phyloP scores from a whole-genome alignment of 2,329 filamentous ascomycete species.

The Sporothrix euskadiensis region DNA sequence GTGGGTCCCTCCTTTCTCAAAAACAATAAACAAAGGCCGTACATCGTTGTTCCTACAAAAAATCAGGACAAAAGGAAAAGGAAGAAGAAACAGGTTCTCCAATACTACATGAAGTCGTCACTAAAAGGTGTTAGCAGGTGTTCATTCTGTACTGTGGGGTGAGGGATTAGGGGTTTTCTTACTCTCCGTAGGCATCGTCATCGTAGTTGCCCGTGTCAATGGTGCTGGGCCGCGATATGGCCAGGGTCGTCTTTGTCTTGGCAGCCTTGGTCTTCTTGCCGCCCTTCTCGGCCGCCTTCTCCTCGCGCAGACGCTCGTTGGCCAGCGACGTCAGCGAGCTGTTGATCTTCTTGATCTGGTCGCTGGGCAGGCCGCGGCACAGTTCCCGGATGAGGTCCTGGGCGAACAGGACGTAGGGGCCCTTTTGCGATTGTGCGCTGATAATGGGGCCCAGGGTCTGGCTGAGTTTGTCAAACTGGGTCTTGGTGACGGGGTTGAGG shows the following conservation, averaged over 20 bases:
- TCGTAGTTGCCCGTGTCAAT: conserved; percentile 75
- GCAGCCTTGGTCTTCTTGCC: conserved; percentile 96
- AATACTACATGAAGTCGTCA: conserved; percentile 76
- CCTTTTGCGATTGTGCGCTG: conserved; percentile 74
- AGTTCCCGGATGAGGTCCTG: conserved; percentile 89
- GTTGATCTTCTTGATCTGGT: conserved; percentile 95
- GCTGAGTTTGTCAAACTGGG: conserved; percentile 78
- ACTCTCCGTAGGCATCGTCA: conserved; percentile 74
- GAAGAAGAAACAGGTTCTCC: background rate
- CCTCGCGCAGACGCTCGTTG: conserved; percentile 98
- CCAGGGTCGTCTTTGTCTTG: conserved; percentile 88
- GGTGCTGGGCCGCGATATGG: conserved; percentile 60
- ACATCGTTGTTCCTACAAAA: conserved; percentile 25
- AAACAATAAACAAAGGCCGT: conserved; percentile 9
- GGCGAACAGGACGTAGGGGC: conserved; percentile 85
- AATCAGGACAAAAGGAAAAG: conserved; percentile 18
- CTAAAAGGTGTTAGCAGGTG: conserved; percentile 41
- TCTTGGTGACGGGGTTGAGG: conserved; percentile 87
- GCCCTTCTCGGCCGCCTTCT: conserved; percentile 90
- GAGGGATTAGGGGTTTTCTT: conserved; percentile 46
- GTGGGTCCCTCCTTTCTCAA: background rate
- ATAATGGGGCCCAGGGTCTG: conserved; percentile 79
- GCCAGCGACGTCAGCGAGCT: conserved; percentile 83
- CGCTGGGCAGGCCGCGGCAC: conserved; percentile 80
- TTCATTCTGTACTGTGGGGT: background rate